These are phyloP conservation scores for Epicoccum nigrum DNA, from an alignment of 2,329 filamentous ascomycete genomes.

Conservation along the genomic window DNA sequence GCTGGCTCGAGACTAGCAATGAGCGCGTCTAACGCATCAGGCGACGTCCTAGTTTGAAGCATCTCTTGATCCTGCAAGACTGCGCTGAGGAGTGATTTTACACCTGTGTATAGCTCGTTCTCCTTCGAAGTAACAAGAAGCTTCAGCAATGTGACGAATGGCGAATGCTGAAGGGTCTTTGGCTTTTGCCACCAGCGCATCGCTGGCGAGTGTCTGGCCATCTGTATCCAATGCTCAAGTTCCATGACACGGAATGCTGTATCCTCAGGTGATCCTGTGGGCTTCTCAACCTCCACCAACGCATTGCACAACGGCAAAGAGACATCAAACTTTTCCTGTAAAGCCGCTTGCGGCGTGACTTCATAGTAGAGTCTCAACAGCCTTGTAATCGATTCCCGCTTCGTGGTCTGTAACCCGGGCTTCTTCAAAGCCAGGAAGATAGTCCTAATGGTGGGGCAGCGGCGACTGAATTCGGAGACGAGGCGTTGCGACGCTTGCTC, in stretches of 20 bases:
- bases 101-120: slow-evolving; percentile 57
- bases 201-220: slow-evolving; percentile 78
- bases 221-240: slow-evolving; percentile 78
- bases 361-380: slow-evolving; percentile 86
- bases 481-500: slow-evolving; percentile 70
- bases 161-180: slow-evolving; percentile 67
- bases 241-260: slow-evolving; percentile 71
- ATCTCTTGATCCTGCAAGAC: slow-evolving; percentile 71
- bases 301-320: slow-evolving; percentile 75
- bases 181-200: slow-evolving; percentile 90
- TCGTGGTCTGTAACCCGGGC: slow-evolving; percentile 72
- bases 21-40: slow-evolving; percentile 51
- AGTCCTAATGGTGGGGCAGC: slow-evolving; percentile 82
- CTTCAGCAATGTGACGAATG: slow-evolving; percentile 73
- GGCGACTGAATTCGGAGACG: slow-evolving; percentile 74
- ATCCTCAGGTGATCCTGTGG: slow-evolving; percentile 48
- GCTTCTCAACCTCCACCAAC: slow-evolving; percentile 64
- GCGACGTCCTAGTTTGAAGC: slow-evolving; percentile 56
- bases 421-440: slow-evolving; percentile 75
- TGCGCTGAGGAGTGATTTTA: slow-evolving; percentile 63
- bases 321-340: slow-evolving; percentile 87
- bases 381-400: slow-evolving; percentile 78
- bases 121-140: slow-evolving; percentile 59
- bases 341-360: slow-evolving; percentile 75
- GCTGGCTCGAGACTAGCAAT: slow-evolving; percentile 57